Percentiles rank a stretch among this genome's conserved stretches.
These are phyloP conservation scores for Diaporthe ilicicola DNA, from an alignment of 2,329 filamentous ascomycete species.

Conservation along the genomic window DNA sequence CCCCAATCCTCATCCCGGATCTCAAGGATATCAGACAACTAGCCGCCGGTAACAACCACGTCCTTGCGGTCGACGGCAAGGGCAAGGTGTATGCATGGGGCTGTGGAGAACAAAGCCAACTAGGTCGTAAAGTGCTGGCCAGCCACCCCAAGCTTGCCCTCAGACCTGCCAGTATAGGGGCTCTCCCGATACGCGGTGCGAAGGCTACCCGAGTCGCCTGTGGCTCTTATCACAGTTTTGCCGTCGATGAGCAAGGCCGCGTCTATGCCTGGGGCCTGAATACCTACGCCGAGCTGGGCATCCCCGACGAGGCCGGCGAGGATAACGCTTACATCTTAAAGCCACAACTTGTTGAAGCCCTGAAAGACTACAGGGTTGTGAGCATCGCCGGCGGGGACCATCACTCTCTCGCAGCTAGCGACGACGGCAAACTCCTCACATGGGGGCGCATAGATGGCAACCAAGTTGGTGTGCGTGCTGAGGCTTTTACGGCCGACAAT, in stretches of 20 bases:
- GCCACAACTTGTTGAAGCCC: slow-evolving; percentile 71
- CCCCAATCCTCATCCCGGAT: slow-evolving; percentile 64
- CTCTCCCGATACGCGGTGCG: slow-evolving; percentile 54
- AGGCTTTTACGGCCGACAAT: slow-evolving; percentile 63
- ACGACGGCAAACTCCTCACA: slow-evolving; percentile 63
- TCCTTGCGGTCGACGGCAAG: slow-evolving; percentile 71
- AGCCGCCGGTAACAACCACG: slow-evolving; percentile 75
- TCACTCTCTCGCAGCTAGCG: slow-evolving; percentile 74
- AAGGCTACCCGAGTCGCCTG: slow-evolving; percentile 70
- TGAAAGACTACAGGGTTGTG: slow-evolving; percentile 69
- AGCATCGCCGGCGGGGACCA: slow-evolving; percentile 75
- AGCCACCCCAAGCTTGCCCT: slow-evolving; percentile 51
- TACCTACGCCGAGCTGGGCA: slow-evolving; percentile 83
- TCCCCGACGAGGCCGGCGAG: slow-evolving; percentile 67
- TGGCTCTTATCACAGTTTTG: slow-evolving; percentile 85
- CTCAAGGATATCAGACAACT: slow-evolving; percentile 73
- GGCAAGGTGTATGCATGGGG: slow-evolving; percentile 76
- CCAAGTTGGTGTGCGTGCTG: slow-evolving; percentile 65
- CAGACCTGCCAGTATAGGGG: slow-evolving; percentile 41
- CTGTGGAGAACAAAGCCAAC: slow-evolving; percentile 72
- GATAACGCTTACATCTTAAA: slow-evolving; percentile 76
- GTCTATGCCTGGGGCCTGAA: slow-evolving; percentile 88
- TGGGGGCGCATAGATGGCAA: slow-evolving; percentile 67
- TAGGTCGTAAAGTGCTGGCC: slow-evolving; percentile 67
- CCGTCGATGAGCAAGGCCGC: slow-evolving; percentile 74